Percentiles rank a stretch among this genome's conserved stretches.
phyloP scores from a whole-genome alignment of 2,329 filamentous ascomycete genomes.

The Aschersonia sp. region DNA sequence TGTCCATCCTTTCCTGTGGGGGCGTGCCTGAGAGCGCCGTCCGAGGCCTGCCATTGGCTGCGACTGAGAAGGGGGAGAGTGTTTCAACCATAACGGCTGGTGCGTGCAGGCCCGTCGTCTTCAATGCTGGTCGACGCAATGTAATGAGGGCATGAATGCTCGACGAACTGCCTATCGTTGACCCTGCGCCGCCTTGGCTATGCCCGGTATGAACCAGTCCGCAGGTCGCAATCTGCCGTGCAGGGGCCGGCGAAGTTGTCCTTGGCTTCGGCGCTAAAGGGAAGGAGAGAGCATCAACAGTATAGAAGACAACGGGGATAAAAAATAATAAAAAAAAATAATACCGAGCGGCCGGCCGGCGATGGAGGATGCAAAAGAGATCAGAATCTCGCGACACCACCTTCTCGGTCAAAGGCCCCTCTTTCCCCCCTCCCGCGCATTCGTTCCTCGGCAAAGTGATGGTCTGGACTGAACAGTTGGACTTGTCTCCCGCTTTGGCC shows the following conservation, averaged over 20 bases:
- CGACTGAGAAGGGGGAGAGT: background rate
- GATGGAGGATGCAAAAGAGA: too few relatives aligned
- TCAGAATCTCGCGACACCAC: background rate
- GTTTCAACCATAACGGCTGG: conserved; percentile 1
- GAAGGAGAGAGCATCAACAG: background rate
- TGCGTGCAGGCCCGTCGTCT: background rate
- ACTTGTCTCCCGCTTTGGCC: background rate
- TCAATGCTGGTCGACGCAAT: too few relatives aligned
- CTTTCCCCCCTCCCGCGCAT: background rate
- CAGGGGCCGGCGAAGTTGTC: background rate
- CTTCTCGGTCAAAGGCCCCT: background rate
- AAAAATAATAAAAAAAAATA: too few relatives aligned
- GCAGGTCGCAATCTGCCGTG: background rate
- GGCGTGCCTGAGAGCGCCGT: background rate
- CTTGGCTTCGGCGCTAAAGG: background rate
- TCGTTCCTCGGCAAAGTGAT: background rate
- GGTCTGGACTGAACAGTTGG: background rate
- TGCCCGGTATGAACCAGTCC: background rate
- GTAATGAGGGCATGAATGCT: background rate
- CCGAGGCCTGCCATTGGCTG: conserved; percentile 4
- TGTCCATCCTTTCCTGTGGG: background rate
- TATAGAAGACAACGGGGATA: too few relatives aligned
- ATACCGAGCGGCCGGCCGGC: too few relatives aligned
- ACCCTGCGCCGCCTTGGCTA: too few relatives aligned
- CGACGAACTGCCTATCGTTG: background rate